phyloP scores from a whole-genome alignment of 257 asterid genomes.

The Solanum rostratum region DNA sequence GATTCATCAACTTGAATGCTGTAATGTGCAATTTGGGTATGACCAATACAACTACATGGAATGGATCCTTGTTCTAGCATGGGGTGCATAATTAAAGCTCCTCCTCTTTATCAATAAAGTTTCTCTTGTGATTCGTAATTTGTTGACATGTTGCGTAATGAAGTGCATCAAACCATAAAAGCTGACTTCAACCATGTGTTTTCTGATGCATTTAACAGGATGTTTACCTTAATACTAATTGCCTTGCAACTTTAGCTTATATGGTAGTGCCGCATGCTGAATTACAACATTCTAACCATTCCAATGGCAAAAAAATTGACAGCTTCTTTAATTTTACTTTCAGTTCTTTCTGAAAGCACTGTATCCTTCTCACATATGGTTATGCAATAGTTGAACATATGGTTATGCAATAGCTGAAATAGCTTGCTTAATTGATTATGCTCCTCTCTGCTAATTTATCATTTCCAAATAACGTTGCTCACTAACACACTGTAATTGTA shows the following conservation, averaged over 20 bases:
- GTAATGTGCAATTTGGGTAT: neutral
- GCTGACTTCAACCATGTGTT: neutral
- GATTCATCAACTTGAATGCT: neutral
- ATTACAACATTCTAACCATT: too few species aligned
- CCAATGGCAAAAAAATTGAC: too few species aligned
- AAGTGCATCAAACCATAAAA: neutral
- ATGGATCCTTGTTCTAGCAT: neutral
- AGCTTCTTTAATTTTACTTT: too few species aligned
- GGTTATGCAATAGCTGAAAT: too few species aligned
- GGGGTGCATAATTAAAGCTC: neutral
- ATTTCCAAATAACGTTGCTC: too few species aligned
- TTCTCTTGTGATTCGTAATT: neutral
- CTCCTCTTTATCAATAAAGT: neutral
- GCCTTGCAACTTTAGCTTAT: slow-evolving; percentile 87
- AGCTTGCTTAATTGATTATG: too few species aligned
- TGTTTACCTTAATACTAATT: slow-evolving; percentile 82
- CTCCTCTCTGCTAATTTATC: too few species aligned
- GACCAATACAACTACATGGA: neutral
- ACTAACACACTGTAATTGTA: too few species aligned
- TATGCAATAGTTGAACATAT: too few species aligned
- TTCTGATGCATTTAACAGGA: slow-evolving; percentile 47
- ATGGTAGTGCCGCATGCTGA: too few species aligned
- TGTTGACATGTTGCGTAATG: neutral
- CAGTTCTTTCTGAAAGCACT: too few species aligned
- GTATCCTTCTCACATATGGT: too few species aligned